Evolutionary conservation across 257 asterid species (phyloP), one percentile per base, ranked within the genome.

Genomic region (Anisodus acutangulus): DNA sequence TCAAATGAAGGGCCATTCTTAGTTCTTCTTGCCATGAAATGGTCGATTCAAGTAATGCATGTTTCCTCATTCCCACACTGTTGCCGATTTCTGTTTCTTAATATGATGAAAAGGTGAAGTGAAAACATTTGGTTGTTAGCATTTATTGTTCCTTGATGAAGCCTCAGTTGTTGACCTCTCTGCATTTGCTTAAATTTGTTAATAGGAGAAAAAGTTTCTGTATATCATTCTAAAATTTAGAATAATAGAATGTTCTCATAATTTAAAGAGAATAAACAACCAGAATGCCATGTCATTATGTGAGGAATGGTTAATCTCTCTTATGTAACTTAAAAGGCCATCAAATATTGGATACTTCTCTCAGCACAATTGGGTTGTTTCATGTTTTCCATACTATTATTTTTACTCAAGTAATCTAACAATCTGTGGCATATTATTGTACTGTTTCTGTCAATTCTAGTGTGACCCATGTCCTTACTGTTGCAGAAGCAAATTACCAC

Each of bases 1-100:
- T 69, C 47, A 51, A 12, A 85, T 82, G 43, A 79, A 68, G 51
- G 86, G 10, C 80, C 55, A 47, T 72, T 47, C 80, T 19, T 45
- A n/a, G 7, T 72, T 19, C 39, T 72, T 19, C 59, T 72, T 72
- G n/a, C 80, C 81, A 62, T 37, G 22, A 67, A 49, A 26, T 55
- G 82, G 78, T 72, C 39, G 35, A 8, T 63, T 83, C 5, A 72
- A 47, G 12, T 81, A 13, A 31, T 59, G 60, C 68, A 72, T 67
- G 55, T 55, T 84, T 64, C 43, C 19, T 49, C 63, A 12, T 66
- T 64, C 84, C 76, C 49, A 9, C 60, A 63, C 79, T 49, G 45
- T 58, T 64, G 12, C 49, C 84, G 1, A 26, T 41, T 51, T 54
- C 19, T 49, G 5, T 63, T 60, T 66, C 16, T 19, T 72, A 63